A percentile compares a stretch with the other conserved stretches of the same genome.
Conservation (phyloP, 73 alveolate genomes). For the Paramecium caudatum region DNA sequence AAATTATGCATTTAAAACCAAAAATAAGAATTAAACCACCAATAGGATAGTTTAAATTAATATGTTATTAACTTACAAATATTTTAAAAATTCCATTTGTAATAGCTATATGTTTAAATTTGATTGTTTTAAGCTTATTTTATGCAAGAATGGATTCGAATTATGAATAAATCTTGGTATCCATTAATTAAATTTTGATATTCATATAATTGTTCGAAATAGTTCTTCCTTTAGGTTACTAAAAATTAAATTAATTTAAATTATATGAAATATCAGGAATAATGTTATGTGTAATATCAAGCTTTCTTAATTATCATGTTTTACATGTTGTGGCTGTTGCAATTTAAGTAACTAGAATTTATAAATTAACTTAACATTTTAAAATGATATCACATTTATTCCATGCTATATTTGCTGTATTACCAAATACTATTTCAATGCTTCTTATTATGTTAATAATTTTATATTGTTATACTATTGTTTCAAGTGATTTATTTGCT, state of each 20-base stretch:
- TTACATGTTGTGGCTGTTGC: conserved; percentile 52
- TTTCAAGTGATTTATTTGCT: conserved; percentile 66
- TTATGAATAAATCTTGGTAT: background rate
- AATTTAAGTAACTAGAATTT: conserved; percentile 53
- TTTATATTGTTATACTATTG: conserved; percentile 43
- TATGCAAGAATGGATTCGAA: conserved; percentile 28
- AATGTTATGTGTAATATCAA: background rate
- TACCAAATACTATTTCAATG: conserved; percentile 59
- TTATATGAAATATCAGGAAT: conserved; percentile 20
- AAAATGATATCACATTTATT: conserved; percentile 36
- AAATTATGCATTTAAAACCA: conserved; percentile 36
- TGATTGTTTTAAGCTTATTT: conserved; percentile 5
- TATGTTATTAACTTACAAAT: background rate
- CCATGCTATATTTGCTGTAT: conserved; percentile 73
- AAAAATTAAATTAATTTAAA: background rate
- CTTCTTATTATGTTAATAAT: conserved; percentile 31
- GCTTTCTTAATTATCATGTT: conserved; percentile 10
- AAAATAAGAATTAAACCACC: background rate
- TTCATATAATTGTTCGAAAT: conserved; percentile 32
- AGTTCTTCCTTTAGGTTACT: background rate
- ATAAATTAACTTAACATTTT: conserved; percentile 41
- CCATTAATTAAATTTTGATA: background rate
- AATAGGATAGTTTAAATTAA: background rate
- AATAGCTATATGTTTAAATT: background rate
- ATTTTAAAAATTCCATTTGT: background rate